Conservation (phyloP, 768 basidiomycete species). For the Lentinus tigrinus region DNA sequence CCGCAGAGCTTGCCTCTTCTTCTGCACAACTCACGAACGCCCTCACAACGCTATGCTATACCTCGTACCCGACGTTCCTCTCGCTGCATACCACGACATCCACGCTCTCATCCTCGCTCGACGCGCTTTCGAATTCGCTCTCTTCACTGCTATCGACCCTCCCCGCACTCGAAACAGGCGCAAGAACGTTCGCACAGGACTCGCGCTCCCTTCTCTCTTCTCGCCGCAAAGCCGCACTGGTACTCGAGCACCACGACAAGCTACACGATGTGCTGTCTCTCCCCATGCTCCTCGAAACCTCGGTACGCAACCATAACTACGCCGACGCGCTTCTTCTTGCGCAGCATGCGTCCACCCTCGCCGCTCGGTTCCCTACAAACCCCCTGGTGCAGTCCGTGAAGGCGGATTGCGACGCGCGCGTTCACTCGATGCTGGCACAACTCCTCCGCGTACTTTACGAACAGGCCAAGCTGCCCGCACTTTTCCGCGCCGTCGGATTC, state of each 20-base stretch:
- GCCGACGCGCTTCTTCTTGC: constrained; percentile 87
- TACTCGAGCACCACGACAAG: constrained; percentile 95
- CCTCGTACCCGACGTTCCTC: constrained; percentile 89
- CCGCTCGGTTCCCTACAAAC: constrained; percentile 43
- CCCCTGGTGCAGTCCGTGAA: constrained; percentile 61
- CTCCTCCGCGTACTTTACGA: constrained; percentile 79
- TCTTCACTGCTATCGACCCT: constrained; percentile 66
- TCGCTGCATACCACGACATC: constrained; percentile 81
- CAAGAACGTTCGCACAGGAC: constrained; percentile 67
- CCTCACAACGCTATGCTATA: constrained; percentile 84
- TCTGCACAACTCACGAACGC: constrained; percentile 86
- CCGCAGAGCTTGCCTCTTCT: constrained; percentile 75
- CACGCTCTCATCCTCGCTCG: constrained; percentile 69
- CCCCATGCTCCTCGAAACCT: constrained; percentile 88
- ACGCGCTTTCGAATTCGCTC: constrained; percentile 74
- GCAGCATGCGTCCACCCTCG: constrained; percentile 56
- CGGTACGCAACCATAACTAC: constrained; percentile 90
- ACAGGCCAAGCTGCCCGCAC: constrained; percentile 81
- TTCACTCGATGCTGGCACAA: constrained; percentile 67
- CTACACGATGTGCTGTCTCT: constrained; percentile 89
- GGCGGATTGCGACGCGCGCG: constrained; percentile 62
- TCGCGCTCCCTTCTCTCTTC: constrained; percentile 76
- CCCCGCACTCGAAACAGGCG: constrained; percentile 73
- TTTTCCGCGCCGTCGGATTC: constrained; percentile 89
- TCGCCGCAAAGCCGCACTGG: constrained; percentile 72